Conservation (phyloP, 78 protist genomes). For the Dictyostelium brefeldianum region DNA sequence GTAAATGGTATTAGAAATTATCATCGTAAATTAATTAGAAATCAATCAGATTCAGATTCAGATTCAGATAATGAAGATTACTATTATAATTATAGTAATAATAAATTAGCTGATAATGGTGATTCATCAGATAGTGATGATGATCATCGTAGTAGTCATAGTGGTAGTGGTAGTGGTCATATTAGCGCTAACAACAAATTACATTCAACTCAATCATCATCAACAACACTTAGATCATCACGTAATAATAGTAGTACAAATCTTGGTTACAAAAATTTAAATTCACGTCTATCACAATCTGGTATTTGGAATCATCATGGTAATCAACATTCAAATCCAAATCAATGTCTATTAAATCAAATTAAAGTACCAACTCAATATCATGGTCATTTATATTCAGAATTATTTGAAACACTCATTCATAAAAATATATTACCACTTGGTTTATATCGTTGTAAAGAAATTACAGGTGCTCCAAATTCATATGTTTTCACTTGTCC, state of each 20-base stretch:
- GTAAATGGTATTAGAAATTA: slow-evolving; percentile 74
- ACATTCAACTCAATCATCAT: not conserved
- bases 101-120: not conserved
- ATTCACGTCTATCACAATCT: not conserved
- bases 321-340: not conserved
- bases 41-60: not conserved
- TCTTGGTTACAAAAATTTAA: not conserved
- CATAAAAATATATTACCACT: slow-evolving; percentile 60
- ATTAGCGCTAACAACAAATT: not conserved
- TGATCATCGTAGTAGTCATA: not conserved
- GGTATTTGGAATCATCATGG: slow-evolving; percentile 10
- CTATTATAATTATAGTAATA: not conserved
- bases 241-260: slow-evolving; percentile 18
- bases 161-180: too few species aligned
- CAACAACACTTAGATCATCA: not conserved
- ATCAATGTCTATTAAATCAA: slow-evolving; percentile 71
- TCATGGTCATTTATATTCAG: slow-evolving; percentile 64
- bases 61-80: not conserved
- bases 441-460: slow-evolving; percentile 68
- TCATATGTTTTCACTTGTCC: slow-evolving; percentile 78
- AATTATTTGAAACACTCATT: slow-evolving; percentile 49
- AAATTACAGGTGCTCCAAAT: slow-evolving; percentile 79
- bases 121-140: not conserved
- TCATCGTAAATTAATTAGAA: slow-evolving; percentile 31
- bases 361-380: slow-evolving; percentile 65